Evolutionary conservation across 148 eudicot species (phyloP).

Genomic region (Cornus florida): DNA sequence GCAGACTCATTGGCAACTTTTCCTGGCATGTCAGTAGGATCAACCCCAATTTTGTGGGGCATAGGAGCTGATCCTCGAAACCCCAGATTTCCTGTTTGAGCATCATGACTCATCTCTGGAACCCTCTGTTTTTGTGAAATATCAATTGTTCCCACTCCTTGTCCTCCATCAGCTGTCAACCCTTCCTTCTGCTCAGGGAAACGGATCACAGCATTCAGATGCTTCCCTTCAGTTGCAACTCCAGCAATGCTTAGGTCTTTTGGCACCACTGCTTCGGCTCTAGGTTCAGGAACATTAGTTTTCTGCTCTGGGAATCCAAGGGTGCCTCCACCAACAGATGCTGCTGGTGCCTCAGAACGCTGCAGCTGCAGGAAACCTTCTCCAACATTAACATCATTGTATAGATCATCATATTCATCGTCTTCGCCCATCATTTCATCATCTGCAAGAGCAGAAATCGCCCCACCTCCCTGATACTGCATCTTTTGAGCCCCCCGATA

Average conservation of each 20-base stretch:
- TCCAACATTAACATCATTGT: constrained; percentile 90
- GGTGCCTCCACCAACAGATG: constrained; percentile 38
- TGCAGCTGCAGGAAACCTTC: constrained; percentile 76
- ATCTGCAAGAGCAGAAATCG: constrained; percentile 87
- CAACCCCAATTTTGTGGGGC: constrained; percentile 35
- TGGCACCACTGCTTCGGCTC: constrained; percentile 34
- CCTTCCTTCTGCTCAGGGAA: constrained; percentile 44
- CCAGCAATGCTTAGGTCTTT: constrained; percentile 34
- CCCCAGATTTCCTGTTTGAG: constrained; percentile 40
- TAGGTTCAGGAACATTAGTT: constrained; percentile 42
- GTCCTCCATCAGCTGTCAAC: constrained; percentile 29
- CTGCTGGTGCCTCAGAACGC: constrained; percentile 50
- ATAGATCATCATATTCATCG: constrained; percentile 87
- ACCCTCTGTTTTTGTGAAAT: constrained; percentile 36
- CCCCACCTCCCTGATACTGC: constrained; percentile 72
- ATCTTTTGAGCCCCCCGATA: constrained; percentile 60
- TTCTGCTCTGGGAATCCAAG: constrained; percentile 48
- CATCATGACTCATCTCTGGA: constrained; percentile 36
- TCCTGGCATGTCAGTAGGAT: constrained; percentile 20
- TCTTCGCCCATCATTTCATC: constrained; percentile 82
- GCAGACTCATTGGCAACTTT: constrained; percentile 31
- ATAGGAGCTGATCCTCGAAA: constrained; percentile 48
- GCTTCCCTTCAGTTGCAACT: constrained; percentile 36
- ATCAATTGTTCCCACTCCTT: constrained; percentile 31
- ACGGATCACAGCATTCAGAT: constrained; percentile 32